phyloP scores from a whole-genome alignment of 78 protist species.

The slime mould (Dictyostelium discoideum) region DNA sequence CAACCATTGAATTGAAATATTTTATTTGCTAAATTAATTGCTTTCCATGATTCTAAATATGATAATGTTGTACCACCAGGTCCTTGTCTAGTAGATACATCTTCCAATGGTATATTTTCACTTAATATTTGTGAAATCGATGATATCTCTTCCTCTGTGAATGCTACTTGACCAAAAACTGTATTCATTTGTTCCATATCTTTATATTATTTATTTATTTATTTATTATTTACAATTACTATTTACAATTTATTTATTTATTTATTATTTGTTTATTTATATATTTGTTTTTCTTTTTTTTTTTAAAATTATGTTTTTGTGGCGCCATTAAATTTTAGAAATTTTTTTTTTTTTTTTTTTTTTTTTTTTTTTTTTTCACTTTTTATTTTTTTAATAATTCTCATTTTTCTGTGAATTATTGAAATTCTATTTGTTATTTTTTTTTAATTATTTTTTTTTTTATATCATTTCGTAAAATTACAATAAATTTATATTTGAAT shows the following conservation, averaged over 20 bases:
- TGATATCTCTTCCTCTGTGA: conserved; percentile 17
- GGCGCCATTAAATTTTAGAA: not conserved
- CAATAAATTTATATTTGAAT: too few species aligned
- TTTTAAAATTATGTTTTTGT: not conserved
- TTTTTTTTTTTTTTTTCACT: not conserved
- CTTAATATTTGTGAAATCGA: not conserved
- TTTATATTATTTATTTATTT: not conserved
- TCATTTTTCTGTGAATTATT: not conserved
- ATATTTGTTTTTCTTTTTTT: not conserved
- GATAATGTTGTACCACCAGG: conserved; percentile 20
- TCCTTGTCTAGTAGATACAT: conserved; percentile 14
- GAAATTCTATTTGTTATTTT: not conserved
- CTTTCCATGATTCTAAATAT: conserved; percentile 85
- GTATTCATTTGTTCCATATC: not conserved
- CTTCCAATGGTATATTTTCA: not conserved
- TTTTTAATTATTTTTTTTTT: not conserved
- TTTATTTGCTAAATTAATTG: conserved; percentile 84
- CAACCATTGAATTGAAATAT: conserved; percentile 91
- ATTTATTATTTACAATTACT: not conserved
- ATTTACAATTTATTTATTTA: not conserved
- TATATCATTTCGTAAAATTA: not conserved
- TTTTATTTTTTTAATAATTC: not conserved
- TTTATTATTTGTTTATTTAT: not conserved
- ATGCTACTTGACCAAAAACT: conserved; percentile 33
- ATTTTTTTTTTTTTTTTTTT: not conserved